Conservation (phyloP, 1,284 basidiomycete species). For the Trichosporon sp. region DNA sequence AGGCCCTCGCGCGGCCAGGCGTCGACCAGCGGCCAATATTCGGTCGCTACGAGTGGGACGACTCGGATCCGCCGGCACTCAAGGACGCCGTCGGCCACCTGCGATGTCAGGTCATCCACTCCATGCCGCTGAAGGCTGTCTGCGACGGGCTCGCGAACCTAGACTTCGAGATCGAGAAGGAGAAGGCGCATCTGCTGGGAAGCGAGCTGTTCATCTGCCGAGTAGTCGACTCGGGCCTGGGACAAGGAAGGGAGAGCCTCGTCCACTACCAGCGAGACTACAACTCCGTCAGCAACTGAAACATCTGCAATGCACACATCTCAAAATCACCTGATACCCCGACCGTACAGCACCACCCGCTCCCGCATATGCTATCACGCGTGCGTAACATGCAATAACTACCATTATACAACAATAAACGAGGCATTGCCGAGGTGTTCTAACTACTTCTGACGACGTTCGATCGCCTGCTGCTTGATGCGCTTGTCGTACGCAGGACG, state of each 20-base stretch:
- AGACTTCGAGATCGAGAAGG: conserved; percentile 3
- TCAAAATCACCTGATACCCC: background rate
- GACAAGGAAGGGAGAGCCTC: conserved; percentile 24
- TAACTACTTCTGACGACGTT: conserved; percentile 63
- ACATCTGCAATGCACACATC: background rate
- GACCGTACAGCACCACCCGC: background rate
- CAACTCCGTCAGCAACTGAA: conserved; percentile 8
- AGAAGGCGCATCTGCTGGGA: conserved; percentile 18
- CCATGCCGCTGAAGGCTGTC: conserved; percentile 23
- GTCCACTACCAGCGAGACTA: conserved; percentile 40
- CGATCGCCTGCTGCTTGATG: conserved; percentile 74
- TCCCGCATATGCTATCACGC: background rate
- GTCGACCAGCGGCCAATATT: conserved; percentile 33
- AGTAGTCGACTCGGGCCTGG: conserved; percentile 27
- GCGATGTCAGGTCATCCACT: conserved; percentile 31
- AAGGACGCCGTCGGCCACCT: conserved; percentile 25
- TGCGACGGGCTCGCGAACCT: conserved; percentile 5
- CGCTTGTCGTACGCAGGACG: conserved; percentile 79
- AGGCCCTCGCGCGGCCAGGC: conserved; percentile 29
- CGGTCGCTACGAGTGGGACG: conserved; percentile 19
- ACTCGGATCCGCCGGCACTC: conserved; percentile 19
- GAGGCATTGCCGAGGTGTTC: background rate
- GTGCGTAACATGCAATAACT: background rate
- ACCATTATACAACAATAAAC: conserved; percentile 4
- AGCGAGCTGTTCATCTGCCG: conserved; percentile 47